A percentile compares a stretch with the other conserved stretches of the same genome.
phyloP scores from a whole-genome alignment of 177 flowering plant genomes.

The Vitis hybrid region DNA sequence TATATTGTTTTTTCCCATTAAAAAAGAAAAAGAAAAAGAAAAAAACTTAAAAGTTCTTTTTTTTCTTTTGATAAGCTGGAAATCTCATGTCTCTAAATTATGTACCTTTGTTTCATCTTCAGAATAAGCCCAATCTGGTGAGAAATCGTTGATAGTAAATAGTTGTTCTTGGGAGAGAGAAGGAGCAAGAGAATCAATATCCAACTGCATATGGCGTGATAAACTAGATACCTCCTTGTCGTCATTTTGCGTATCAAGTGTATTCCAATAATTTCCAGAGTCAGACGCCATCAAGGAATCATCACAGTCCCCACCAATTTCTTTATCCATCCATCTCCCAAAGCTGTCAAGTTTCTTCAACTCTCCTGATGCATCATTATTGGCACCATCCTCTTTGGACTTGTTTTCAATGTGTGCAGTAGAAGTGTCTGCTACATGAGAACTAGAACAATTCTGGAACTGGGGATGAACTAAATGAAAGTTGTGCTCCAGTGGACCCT shows the following conservation, averaged over 20 bases:
- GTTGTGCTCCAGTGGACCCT: constrained; percentile 24
- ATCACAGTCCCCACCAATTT: constrained; percentile 72
- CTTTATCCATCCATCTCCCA: constrained; percentile 68
- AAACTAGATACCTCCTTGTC: constrained; percentile 64
- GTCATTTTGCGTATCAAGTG: constrained; percentile 45
- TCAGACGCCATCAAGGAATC: constrained; percentile 64
- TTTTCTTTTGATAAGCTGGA: not conserved
- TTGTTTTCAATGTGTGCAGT: constrained; percentile 14
- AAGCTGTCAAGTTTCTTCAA: constrained; percentile 77
- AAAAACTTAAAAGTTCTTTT: not conserved
- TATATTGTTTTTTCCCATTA: too few relatives aligned
- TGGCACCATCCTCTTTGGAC: constrained; percentile 15
- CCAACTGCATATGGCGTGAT: constrained; percentile 54
- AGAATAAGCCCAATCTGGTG: constrained; percentile 75
- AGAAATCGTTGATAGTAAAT: constrained; percentile 60
- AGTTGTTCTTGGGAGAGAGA: constrained; percentile 76
- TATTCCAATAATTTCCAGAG: constrained; percentile 61
- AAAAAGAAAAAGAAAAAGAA: not conserved
- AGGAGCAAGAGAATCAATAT: constrained; percentile 54
- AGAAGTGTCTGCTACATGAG: constrained; percentile 14
- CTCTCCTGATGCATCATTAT: constrained; percentile 27
- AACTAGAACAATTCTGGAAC: constrained; percentile 14
- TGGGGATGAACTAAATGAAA: constrained; percentile 16
- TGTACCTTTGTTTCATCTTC: constrained; percentile 59
- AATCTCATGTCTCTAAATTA: not conserved